Percentiles rank a stretch among this genome's conserved stretches.
These are phyloP conservation scores for Populus tomentosa DNA, from an alignment of 441 rosid genomes.

Conservation along the genomic window DNA sequence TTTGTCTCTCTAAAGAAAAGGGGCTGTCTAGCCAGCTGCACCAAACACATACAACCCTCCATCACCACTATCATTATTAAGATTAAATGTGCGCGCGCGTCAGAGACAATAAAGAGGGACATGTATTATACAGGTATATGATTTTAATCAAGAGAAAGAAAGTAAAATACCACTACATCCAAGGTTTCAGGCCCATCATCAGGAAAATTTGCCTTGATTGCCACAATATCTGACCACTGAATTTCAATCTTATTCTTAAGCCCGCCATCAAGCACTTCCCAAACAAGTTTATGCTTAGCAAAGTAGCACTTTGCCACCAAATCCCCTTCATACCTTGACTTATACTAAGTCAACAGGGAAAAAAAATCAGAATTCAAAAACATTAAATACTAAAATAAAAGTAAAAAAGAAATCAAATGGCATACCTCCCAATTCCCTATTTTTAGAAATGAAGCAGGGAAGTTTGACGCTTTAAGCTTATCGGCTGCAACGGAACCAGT, in stretches of 20 bases:
- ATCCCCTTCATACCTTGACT: conserved; percentile 87
- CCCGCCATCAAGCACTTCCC: conserved; percentile 66
- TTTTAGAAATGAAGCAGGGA: conserved; percentile 65
- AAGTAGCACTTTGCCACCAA: conserved; percentile 62
- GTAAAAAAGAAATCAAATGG: neutral
- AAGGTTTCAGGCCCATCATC: conserved; percentile 39
- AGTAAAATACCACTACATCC: conserved; percentile 43
- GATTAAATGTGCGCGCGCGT: neutral
- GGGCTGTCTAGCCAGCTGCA: conserved; percentile 62
- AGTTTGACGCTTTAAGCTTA: conserved; percentile 96
- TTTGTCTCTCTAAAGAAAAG: conserved; percentile 61
- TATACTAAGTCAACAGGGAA: conserved; percentile 43
- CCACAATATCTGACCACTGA: conserved; percentile 66
- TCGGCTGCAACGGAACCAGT: conserved; percentile 30
- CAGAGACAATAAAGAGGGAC: neutral
- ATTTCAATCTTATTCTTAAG: conserved; percentile 63
- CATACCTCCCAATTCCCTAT: conserved; percentile 91
- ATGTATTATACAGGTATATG: neutral
- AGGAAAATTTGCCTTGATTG: conserved; percentile 41
- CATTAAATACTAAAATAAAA: neutral
- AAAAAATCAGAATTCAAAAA: neutral
- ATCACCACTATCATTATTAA: neutral
- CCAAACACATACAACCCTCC: conserved; percentile 16
- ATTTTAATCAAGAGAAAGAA: neutral
- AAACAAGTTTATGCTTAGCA: conserved; percentile 61